These are phyloP conservation scores for Yamadazyma membranifaciens DNA, from an alignment of 1,139 yeast species.

Conservation along the genomic window DNA sequence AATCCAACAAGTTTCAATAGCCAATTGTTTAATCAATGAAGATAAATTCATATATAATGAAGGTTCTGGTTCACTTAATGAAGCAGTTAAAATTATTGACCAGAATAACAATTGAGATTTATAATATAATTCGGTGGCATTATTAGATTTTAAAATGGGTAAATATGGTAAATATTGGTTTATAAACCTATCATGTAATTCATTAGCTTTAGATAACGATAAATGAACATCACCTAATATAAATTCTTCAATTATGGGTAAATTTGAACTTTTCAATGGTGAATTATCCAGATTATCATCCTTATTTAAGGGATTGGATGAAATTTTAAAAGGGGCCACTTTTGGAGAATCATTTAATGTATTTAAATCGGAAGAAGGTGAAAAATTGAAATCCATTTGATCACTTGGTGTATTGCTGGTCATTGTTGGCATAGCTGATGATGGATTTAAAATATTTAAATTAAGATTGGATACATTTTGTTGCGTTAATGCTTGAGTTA, in stretches of 20 bases:
- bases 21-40: conserved; percentile 77
- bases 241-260: conserved; percentile 46
- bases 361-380: conserved; percentile 8
- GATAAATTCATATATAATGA: conserved; percentile 74
- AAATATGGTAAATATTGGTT: conserved; percentile 68
- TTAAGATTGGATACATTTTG: conserved; percentile 28
- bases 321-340: conserved; percentile 4
- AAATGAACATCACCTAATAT: conserved; percentile 72
- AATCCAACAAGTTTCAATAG: conserved; percentile 92
- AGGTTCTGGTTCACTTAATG: conserved; percentile 85
- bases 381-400: conserved; percentile 4
- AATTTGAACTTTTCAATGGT: conserved; percentile 14
- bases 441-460: conserved; percentile 3
- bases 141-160: conserved; percentile 71
- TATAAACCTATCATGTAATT: conserved; percentile 68
- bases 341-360: conserved; percentile 6
- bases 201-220: conserved; percentile 64
- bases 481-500: conserved; percentile 60
- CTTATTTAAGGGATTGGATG: conserved; percentile 8
- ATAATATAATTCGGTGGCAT: conserved; percentile 75
- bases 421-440: not conserved
- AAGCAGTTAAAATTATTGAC: conserved; percentile 87
- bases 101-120: conserved; percentile 86
- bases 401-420: conserved; percentile 1
- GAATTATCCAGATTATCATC: conserved; percentile 23